Evolutionary conservation across 208 protist species (phyloP).

Genomic region (Porcisia hertigi): DNA sequence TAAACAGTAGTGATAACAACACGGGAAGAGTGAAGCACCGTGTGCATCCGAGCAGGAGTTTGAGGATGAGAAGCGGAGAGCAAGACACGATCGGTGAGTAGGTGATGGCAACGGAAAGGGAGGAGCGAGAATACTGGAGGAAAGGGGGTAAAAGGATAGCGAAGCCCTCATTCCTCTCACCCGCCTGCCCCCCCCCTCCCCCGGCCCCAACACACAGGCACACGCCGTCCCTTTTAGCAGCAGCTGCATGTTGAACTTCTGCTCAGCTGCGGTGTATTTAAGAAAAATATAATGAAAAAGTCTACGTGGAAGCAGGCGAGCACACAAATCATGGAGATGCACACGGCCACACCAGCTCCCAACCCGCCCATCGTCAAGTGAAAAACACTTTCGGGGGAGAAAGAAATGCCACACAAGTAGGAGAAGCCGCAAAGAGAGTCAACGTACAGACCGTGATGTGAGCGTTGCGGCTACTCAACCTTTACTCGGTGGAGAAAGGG

Average conservation of each 20-base stretch:
- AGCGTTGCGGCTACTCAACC: background rate
- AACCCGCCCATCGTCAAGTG: background rate
- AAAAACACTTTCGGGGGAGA: background rate
- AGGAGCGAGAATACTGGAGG: background rate
- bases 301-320: background rate
- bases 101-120: background rate
- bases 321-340: background rate
- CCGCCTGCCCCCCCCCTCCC: background rate
- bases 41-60: slow-evolving; percentile 1
- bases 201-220: background rate
- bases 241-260: background rate
- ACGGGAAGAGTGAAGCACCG: background rate
- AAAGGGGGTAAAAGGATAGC: background rate
- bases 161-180: background rate
- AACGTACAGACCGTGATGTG: background rate
- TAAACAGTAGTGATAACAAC: background rate
- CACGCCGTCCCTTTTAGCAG: background rate
- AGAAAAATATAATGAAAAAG: background rate
- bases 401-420: background rate
- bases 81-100: background rate
- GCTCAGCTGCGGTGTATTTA: background rate
- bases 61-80: background rate
- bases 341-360: background rate
- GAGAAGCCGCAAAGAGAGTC: background rate
- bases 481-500: slow-evolving; percentile 14